These are phyloP conservation scores for Arabidopsis arenosa DNA, from an alignment of 345 rosid species.

Conservation along the genomic window DNA sequence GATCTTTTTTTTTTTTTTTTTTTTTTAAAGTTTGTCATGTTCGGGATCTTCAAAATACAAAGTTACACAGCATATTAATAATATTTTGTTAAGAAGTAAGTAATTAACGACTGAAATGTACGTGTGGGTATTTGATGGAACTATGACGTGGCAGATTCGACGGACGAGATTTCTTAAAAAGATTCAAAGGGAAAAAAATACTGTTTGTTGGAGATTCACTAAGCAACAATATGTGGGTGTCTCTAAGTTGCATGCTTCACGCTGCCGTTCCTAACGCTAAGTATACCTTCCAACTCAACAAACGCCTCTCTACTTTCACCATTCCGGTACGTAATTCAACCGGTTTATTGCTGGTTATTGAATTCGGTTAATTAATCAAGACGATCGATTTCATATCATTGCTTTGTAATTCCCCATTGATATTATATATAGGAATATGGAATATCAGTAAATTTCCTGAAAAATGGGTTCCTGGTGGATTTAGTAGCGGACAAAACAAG, in stretches of 20 bases:
- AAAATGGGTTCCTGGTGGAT: constrained; percentile 65
- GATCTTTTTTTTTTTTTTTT: too few species aligned
- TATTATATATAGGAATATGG: constrained; percentile 52
- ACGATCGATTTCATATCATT: neutral
- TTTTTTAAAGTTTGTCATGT: neutral
- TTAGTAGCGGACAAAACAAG: constrained; percentile 45
- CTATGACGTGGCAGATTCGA: constrained; percentile 55
- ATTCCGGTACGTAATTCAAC: constrained; percentile 37
- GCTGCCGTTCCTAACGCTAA: constrained; percentile 54
- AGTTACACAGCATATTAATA: neutral
- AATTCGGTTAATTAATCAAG: neutral
- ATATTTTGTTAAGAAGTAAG: neutral
- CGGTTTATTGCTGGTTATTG: constrained; percentile 11
- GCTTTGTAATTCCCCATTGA: neutral
- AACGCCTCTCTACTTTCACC: constrained; percentile 44
- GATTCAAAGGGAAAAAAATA: constrained; percentile 66
- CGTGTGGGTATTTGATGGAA: neutral
- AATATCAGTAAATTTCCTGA: constrained; percentile 49
- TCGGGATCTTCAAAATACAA: constrained; percentile 7
- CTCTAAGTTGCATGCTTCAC: constrained; percentile 75
- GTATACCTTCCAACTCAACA: constrained; percentile 37
- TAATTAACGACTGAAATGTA: constrained; percentile 1
- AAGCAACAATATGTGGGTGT: constrained; percentile 82
- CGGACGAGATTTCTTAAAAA: constrained; percentile 53
- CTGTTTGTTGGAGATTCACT: constrained; percentile 85